Evolutionary conservation across 768 basidiomycete species (phyloP), one percentile per base, ranked within the genome.

Genomic region (Boletus fagicola): DNA sequence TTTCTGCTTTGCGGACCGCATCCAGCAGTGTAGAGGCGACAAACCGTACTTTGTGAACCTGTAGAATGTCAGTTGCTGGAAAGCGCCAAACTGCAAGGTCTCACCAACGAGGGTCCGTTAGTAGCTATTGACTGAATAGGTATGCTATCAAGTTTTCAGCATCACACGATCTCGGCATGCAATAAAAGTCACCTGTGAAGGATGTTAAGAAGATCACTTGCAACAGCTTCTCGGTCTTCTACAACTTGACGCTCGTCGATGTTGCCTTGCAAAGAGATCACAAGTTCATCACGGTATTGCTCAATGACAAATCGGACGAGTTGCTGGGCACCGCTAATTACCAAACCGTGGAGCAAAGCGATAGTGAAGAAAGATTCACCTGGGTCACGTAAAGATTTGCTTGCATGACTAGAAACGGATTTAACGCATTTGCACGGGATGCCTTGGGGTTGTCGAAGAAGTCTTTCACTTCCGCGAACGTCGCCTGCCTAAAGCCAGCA

Each of bases 371-470:
- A 31, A 40, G 3, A 53, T 80, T 58, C 60, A 88, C 92, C 82
- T 94, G 93, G 12, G 93, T 95, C 64, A 95, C 93, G 64, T 88
- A 95, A 42, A 96, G 77, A 67, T 96, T 96, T 36, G 89, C 90
- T 72, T 94, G 93, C 83, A 93, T 90, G 33, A 96, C 92, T 33
- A 94, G 78, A 79, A 88, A 95, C 20, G 90, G 88, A 69, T 96
- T 94, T 52, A 91, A 80, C 0, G 93, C 92, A 65, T 90, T 90
- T 54, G 85, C 90, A 22, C 89, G 82, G 10, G 85, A 90, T 9
- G 91, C 91, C 60, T 92, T 89, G 13, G 94, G 93, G 65, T 95
- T 91, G 62, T 93, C 87, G 69, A 95, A 96, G 69, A 94, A 92
- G 69, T 92, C 88, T 68, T 89, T 90, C 60, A 96, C 87, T 72